These are phyloP conservation scores for Claviceps spartinae DNA, from an alignment of 2,329 filamentous ascomycete genomes.

Conservation along the genomic window DNA sequence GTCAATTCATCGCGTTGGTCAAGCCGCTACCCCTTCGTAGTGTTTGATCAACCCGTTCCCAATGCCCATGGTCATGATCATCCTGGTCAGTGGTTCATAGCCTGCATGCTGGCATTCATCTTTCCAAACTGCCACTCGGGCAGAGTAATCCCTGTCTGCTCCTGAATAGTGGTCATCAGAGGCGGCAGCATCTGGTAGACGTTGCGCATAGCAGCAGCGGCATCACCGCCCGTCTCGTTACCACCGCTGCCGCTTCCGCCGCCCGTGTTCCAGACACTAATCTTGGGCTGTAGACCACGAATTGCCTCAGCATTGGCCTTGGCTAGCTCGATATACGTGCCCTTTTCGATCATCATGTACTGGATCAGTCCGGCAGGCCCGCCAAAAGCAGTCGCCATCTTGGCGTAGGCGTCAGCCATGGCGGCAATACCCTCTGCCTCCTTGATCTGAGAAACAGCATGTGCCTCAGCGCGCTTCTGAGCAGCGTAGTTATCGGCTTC, in stretches of 20 bases:
- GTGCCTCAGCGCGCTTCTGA: constrained; percentile 43
- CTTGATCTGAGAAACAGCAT: constrained; percentile 47
- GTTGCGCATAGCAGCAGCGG: constrained; percentile 53
- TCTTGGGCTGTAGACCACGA: constrained; percentile 71
- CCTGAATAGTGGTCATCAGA: constrained; percentile 71
- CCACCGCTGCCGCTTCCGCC: constrained; percentile 26
- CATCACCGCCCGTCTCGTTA: constrained; percentile 31
- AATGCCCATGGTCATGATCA: background rate
- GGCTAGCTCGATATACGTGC: constrained; percentile 64
- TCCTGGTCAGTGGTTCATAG: constrained; percentile 11
- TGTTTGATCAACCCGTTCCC: too few relatives aligned
- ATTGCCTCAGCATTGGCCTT: constrained; percentile 66
- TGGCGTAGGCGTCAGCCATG: constrained; percentile 69
- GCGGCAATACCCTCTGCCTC: constrained; percentile 65
- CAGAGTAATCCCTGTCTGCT: constrained; percentile 72
- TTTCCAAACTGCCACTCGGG: constrained; percentile 61
- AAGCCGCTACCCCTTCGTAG: background rate
- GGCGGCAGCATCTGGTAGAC: constrained; percentile 77
- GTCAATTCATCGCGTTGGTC: background rate
- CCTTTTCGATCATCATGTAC: constrained; percentile 79
- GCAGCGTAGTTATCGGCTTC: constrained; percentile 25
- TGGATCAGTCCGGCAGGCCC: constrained; percentile 67
- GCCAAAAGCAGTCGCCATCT: constrained; percentile 58
- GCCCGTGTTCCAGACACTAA: constrained; percentile 76
- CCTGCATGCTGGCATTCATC: constrained; percentile 22